These are phyloP conservation scores for Gentiana dahurica DNA, from an alignment of 257 asterid species.

Conservation along the genomic window DNA sequence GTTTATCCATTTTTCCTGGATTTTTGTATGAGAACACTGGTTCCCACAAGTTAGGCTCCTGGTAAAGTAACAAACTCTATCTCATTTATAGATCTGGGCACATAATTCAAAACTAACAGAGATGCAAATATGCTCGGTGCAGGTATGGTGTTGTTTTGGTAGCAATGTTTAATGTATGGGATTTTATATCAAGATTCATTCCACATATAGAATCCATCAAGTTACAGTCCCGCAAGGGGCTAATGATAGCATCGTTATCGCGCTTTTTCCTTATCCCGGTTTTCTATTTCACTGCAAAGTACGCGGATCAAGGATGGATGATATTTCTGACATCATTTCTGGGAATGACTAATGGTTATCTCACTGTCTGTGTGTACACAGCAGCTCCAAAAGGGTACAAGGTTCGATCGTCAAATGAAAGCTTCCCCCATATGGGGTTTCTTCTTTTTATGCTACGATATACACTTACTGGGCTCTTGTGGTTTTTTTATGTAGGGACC, in stretches of 20 bases:
- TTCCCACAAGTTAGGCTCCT: constrained; percentile 49
- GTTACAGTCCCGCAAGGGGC: constrained; percentile 23
- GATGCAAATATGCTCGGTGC: background rate
- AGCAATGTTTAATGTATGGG: constrained; percentile 26
- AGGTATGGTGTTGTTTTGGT: constrained; percentile 32
- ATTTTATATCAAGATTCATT: constrained; percentile 30
- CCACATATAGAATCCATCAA: constrained; percentile 18
- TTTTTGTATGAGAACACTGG: constrained; percentile 78
- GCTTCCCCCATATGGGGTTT: too few relatives aligned
- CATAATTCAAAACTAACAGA: too few relatives aligned
- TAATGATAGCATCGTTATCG: constrained; percentile 19
- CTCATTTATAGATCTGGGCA: too few relatives aligned
- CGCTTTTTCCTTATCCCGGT: constrained; percentile 33
- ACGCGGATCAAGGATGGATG: constrained; percentile 48
- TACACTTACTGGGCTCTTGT: background rate
- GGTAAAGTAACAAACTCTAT: constrained; percentile 27
- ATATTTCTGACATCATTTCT: constrained; percentile 28
- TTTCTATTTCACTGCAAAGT: constrained; percentile 37
- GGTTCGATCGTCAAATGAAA: constrained; percentile 13
- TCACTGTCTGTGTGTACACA: constrained; percentile 30
- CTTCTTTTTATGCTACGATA: too few relatives aligned
- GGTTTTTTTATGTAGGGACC: constrained; percentile 18
- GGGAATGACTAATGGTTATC: constrained; percentile 36
- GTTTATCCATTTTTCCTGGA: constrained; percentile 61
- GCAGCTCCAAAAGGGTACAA: constrained; percentile 40